phyloP scores from a whole-genome alignment of 2,329 filamentous ascomycete genomes.

The Aureobasidium namibiae region DNA sequence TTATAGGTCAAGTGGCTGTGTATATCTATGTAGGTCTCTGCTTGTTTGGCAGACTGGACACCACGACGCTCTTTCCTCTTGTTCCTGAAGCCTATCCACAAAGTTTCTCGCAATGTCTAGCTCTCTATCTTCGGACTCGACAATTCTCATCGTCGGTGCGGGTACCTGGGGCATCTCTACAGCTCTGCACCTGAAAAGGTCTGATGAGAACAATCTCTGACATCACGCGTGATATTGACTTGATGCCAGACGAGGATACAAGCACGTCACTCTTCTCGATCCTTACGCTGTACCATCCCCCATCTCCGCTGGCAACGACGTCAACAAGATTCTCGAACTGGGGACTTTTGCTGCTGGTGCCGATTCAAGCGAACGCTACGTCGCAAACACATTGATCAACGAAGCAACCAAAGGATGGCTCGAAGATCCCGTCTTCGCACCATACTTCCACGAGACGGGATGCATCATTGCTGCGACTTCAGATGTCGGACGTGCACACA shows the following conservation, averaged over 20 bases:
- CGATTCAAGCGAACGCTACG: slow-evolving; percentile 27
- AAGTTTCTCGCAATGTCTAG: background rate
- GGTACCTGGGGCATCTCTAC: slow-evolving; percentile 35
- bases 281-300: slow-evolving; percentile 38
- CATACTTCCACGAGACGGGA: slow-evolving; percentile 40
- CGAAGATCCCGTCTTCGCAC: slow-evolving; percentile 34
- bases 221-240: slow-evolving; percentile 33
- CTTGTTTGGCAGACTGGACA: background rate
- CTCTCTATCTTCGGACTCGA: background rate
- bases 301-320: slow-evolving; percentile 42
- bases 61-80: background rate
- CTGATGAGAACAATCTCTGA: background rate
- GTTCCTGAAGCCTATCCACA: background rate
- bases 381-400: slow-evolving; percentile 26
- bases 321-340: slow-evolving; percentile 42
- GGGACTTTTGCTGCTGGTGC: slow-evolving; percentile 19
- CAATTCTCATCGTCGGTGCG: slow-evolving; percentile 38
- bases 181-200: background rate
- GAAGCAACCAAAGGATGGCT: slow-evolving; percentile 35
- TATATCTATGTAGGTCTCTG: background rate
- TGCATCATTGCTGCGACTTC: slow-evolving; percentile 40
- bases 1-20: background rate
- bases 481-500: slow-evolving; percentile 22
- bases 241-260: slow-evolving; percentile 41
- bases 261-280: slow-evolving; percentile 42